Conservation (phyloP, 805 yeast species). For the Nakazawaea peltata region DNA sequence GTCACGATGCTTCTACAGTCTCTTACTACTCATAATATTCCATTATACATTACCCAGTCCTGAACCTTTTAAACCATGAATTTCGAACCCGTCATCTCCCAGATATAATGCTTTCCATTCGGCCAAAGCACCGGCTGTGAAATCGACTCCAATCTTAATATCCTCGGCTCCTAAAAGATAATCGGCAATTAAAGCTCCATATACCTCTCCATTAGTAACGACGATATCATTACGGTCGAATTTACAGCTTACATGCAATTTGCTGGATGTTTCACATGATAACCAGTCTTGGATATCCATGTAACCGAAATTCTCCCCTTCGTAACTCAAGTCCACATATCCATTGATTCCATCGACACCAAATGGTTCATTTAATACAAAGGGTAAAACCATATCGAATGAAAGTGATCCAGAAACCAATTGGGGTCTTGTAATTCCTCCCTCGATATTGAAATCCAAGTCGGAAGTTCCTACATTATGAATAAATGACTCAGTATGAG, state of each 20-base stretch:
- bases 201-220: conserved; percentile 3
- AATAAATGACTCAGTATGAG: conserved; percentile 1
- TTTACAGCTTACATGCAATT: neutral
- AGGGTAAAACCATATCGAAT: conserved; percentile 3
- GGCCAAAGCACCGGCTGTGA: conserved; percentile 1
- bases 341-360: conserved; percentile 1
- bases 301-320: conserved; percentile 1
- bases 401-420: neutral
- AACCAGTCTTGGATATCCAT: conserved; percentile 4
- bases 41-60: conserved; percentile 4
- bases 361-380: neutral
- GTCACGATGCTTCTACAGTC: too few relatives aligned
- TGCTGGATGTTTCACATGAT: neutral
- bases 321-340: conserved; percentile 2
- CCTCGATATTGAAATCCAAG: conserved; percentile 6
- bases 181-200: conserved; percentile 3
- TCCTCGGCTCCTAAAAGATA: conserved; percentile 6
- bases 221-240: conserved; percentile 2
- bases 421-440: conserved; percentile 6
- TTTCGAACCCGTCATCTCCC: neutral
- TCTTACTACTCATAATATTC: too few relatives aligned
- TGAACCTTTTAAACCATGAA: conserved; percentile 6
- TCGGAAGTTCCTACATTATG: conserved; percentile 3
- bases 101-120: neutral
- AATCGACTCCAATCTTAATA: conserved; percentile 1